These are phyloP conservation scores for Tylopilus felleus DNA, from an alignment of 768 basidiomycete species.

Conservation along the genomic window DNA sequence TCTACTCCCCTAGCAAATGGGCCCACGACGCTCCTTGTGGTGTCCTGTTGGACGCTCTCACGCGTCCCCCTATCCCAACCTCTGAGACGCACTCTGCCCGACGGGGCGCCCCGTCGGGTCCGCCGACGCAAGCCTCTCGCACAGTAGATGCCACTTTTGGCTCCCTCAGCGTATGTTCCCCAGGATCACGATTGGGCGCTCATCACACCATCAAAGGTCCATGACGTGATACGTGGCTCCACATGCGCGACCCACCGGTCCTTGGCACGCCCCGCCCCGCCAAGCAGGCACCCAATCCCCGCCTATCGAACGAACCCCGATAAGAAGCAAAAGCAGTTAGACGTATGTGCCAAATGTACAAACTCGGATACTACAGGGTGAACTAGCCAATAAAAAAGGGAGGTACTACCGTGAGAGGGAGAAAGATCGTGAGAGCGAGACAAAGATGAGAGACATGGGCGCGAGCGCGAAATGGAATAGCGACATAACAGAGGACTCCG, in stretches of 20 bases:
- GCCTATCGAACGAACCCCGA: background rate
- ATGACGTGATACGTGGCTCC: background rate
- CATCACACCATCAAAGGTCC: background rate
- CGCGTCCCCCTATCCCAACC: no score
- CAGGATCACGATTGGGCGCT: no score
- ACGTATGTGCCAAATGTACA: constrained; percentile 6
- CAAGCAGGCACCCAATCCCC: no score
- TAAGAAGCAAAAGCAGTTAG: background rate
- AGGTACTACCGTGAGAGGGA: background rate
- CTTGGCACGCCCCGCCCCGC: background rate
- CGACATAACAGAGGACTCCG: background rate
- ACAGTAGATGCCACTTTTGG: no score
- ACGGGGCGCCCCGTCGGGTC: background rate
- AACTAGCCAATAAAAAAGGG: background rate
- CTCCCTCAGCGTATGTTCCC: no score
- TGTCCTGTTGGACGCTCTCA: no score
- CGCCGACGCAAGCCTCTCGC: no score
- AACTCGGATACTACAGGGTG: constrained; percentile 3
- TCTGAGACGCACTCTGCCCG: no score
- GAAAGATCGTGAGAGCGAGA: background rate
- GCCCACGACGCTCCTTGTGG: no score
- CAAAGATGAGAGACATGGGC: background rate
- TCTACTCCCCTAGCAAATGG: no score
- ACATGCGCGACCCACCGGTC: background rate
- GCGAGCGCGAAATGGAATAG: background rate